Conservation (phyloP, 352 stramenopile genomes). For the Pythium graminicola region DNA sequence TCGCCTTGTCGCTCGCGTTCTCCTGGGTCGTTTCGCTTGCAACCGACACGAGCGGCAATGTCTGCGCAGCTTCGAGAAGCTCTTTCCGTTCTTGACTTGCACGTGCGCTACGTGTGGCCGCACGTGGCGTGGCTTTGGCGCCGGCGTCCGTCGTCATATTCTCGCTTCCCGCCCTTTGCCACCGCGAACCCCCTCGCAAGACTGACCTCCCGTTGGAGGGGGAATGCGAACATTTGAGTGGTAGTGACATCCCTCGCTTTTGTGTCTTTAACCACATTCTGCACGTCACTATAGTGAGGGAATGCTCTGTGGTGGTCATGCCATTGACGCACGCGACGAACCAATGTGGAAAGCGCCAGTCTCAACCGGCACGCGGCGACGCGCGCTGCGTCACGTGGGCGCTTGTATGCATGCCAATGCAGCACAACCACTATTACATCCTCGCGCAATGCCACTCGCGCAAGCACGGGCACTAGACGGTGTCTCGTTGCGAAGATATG, state of each 20-base stretch:
- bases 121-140: conserved; percentile 5
- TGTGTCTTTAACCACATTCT: background rate
- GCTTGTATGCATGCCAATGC: background rate
- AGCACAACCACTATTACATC: background rate
- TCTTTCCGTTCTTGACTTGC: conserved; percentile 21
- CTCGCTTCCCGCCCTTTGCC: conserved; percentile 19
- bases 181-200: conserved; percentile 22
- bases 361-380: conserved; percentile 18
- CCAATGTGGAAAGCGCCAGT: conserved; percentile 20
- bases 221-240: conserved; percentile 14
- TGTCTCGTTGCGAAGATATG: conserved; percentile 9
- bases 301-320: background rate
- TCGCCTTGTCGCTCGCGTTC: background rate
- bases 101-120: conserved; percentile 18
- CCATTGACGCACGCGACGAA: background rate
- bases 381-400: conserved; percentile 19
- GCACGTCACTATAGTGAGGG: background rate
- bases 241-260: conserved; percentile 9
- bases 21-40: background rate
- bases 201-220: conserved; percentile 25
- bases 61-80: conserved; percentile 6
- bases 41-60: conserved; percentile 1
- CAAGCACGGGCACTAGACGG: background rate
- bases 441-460: conserved; percentile 4
- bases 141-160: conserved; percentile 3